Evolutionary conservation across 2,329 filamentous ascomycete genomes (phyloP), one percentile per base, ranked within the genome.

Genomic region (Sphaerulina vaccinii): DNA sequence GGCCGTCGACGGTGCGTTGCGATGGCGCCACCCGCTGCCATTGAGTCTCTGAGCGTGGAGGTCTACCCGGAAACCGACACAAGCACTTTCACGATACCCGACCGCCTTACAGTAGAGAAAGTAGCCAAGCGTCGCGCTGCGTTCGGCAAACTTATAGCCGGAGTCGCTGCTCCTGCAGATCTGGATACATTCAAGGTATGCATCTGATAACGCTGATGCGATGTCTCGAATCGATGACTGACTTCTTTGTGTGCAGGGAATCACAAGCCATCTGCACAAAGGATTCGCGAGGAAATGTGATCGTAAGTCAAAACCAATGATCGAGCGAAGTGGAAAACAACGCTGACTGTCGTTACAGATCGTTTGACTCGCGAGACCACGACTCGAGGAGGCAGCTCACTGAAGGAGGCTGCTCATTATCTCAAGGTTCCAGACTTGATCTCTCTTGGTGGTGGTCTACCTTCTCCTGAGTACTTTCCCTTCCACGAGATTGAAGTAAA

Each of bases 391-490:
- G 72, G 73, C 32, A 75, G 71, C 58, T 85, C 85, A n/a, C 76
- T 97, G 55, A 97, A 97, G 72, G 79, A 80, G 55, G 90, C 91
- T 4, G 91, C 91, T 38, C 81, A 80, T 50, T 86, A 85, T 68
- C 80, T 97, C 47, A 87, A 86, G 66, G 88, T 79, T 33, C 89
- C 90, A 0, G 90, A 87, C 13, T 73, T 96, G 53, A 93, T 99
- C 66, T 96, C 90, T 1, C 84, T 99, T 1, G 93, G 93, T 49
- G 93, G 93, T 45, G 93, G 93, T 3, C 76, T 99, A 16, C 93
- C 93, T 3, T 91, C 89, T 11, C 82, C 88, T 54, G 85, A 92
- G 68, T 89, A 95, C 72, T 99, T 99, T 66, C 93, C 93, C n/a
- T 85, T 97, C 64, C 84, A 92, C 59, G 79, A 86, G 58, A 71